Conservation (phyloP, 257 asterid genomes). For the Ajuga chamaepitys region DNA sequence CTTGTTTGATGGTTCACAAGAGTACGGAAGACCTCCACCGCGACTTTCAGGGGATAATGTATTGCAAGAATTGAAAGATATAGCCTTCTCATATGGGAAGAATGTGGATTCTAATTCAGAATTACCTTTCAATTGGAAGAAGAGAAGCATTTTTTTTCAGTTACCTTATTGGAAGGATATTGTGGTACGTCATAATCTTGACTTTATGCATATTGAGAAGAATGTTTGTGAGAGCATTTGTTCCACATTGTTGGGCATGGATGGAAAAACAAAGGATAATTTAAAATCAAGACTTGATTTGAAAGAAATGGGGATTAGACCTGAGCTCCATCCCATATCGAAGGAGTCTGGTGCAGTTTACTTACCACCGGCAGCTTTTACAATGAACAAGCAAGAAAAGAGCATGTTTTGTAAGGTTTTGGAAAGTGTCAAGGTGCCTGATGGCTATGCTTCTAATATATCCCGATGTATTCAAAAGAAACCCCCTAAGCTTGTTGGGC, state of each 20-base stretch:
- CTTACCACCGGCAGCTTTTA: not conserved
- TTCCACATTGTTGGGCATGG: too few relatives aligned
- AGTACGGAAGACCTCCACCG: not conserved
- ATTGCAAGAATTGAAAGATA: not conserved
- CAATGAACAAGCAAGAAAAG: not conserved
- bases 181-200: too few relatives aligned
- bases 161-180: not conserved
- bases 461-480: not conserved
- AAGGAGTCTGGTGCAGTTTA: not conserved
- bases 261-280: too few relatives aligned
- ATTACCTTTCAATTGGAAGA: not conserved
- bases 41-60: not conserved
- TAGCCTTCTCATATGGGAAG: not conserved
- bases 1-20: not conserved
- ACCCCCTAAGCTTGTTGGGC: not conserved
- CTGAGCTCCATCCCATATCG: not conserved
- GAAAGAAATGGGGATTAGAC: too few relatives aligned
- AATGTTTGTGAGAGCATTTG: too few relatives aligned
- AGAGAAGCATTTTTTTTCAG: not conserved
- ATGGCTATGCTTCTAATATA: too few relatives aligned
- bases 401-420: not conserved
- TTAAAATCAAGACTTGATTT: too few relatives aligned
- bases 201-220: too few relatives aligned
- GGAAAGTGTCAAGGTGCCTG: not conserved
- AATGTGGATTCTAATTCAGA: not conserved